Conservation (phyloP, 1,139 yeast genomes). For the Kurtzmaniella quercitrusa region DNA sequence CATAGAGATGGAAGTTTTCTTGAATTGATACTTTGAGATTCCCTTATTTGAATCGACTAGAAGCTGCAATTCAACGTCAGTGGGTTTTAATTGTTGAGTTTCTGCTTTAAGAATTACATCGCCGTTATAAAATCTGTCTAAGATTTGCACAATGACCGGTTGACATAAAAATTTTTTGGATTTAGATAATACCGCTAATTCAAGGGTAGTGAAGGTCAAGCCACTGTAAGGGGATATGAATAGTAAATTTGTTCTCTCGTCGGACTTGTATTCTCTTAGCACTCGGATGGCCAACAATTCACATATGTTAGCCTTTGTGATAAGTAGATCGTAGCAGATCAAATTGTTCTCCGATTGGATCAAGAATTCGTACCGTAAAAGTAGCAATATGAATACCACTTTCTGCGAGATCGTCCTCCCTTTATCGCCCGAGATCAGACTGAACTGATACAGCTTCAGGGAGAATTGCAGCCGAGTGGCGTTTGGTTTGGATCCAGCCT, state of each 20-base stretch:
- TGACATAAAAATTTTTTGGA: constrained; percentile 54
- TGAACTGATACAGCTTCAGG: neutral
- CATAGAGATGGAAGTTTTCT: constrained; percentile 25
- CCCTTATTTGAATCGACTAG: constrained; percentile 12
- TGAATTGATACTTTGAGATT: constrained; percentile 34
- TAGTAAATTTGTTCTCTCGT: constrained; percentile 39
- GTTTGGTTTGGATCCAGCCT: constrained; percentile 16
- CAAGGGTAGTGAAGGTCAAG: constrained; percentile 43
- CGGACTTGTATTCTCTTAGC: constrained; percentile 45
- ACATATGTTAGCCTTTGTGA: constrained; percentile 51
- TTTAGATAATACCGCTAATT: constrained; percentile 50
- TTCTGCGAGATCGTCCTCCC: constrained; percentile 16
- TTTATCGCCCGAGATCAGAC: neutral
- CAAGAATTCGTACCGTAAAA: constrained; percentile 39
- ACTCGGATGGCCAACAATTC: constrained; percentile 52
- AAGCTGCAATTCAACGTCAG: constrained; percentile 9
- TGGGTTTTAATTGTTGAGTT: constrained; percentile 9
- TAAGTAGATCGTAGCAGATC: constrained; percentile 44
- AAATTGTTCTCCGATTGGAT: constrained; percentile 48
- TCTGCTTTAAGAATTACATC: constrained; percentile 25
- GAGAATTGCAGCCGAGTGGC: neutral
- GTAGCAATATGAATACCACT: constrained; percentile 30
- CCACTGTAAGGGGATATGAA: constrained; percentile 40
- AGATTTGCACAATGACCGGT: constrained; percentile 48
- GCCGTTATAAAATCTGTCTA: constrained; percentile 55